These are phyloP conservation scores for Suillus hirtellus DNA, from an alignment of 768 basidiomycete genomes.

Conservation along the genomic window DNA sequence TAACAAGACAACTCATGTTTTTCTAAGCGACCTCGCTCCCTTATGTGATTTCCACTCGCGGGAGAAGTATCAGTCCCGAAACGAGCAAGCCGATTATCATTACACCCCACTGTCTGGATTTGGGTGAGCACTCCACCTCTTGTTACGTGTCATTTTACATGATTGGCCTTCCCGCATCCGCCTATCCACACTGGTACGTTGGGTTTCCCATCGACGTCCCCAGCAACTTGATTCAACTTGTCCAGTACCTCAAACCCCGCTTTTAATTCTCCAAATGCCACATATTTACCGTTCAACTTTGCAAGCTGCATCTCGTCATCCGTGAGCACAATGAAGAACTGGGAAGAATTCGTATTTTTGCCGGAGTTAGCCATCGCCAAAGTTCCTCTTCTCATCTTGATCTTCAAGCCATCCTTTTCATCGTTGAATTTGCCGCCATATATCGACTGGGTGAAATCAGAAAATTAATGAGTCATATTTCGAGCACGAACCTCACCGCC, in stretches of 20 bases:
- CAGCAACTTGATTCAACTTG: conserved; percentile 34
- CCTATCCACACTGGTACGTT: conserved; percentile 45
- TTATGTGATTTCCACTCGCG: neutral
- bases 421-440: conserved; percentile 52
- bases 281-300: conserved; percentile 52
- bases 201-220: conserved; percentile 36
- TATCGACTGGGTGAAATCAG: conserved; percentile 35
- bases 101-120: neutral
- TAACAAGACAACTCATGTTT: neutral
- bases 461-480: conserved; percentile 3
- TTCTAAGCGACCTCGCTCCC: neutral
- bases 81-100: neutral
- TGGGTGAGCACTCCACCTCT: neutral
- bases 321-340: conserved; percentile 52
- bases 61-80: neutral
- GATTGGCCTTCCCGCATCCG: conserved; percentile 32
- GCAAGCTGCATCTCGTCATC: conserved; percentile 40
- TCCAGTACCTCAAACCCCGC: conserved; percentile 36
- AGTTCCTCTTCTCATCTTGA: conserved; percentile 40
- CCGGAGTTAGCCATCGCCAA: conserved; percentile 56
- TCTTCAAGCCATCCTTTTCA: conserved; percentile 51
- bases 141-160: conserved; percentile 7
- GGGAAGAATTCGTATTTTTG: conserved; percentile 48
- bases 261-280: conserved; percentile 42
- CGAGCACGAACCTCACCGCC: conserved; percentile 49